A percentile compares a stretch with the other conserved stretches of the same genome.
phyloP scores from a whole-genome alignment of 1,139 yeast genomes.

The Debaryomyces singareniensis region DNA sequence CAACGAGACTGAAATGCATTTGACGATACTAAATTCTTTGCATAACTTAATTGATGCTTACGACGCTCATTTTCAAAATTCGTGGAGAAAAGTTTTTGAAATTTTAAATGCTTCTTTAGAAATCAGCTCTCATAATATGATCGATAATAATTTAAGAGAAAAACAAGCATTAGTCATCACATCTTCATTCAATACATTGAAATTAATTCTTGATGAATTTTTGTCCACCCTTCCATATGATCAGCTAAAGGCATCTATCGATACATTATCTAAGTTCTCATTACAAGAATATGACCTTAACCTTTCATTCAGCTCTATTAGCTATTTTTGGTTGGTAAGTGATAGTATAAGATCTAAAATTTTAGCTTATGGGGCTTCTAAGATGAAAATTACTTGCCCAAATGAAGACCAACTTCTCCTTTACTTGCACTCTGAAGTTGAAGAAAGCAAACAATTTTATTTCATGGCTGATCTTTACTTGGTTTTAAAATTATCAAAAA shows the following conservation, averaged over 20 bases:
- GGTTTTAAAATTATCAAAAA: conserved; percentile 51
- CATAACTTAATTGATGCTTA: conserved; percentile 69
- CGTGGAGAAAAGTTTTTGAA: conserved; percentile 69
- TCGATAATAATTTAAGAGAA: conserved; percentile 26
- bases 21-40: conserved; percentile 54
- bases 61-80: conserved; percentile 45
- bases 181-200: conserved; percentile 73
- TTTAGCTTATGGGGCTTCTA: conserved; percentile 9
- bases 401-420: conserved; percentile 9
- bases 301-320: conserved; percentile 82
- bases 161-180: conserved; percentile 46
- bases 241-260: conserved; percentile 59
- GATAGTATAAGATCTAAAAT: conserved; percentile 52
- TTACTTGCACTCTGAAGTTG: conserved; percentile 8
- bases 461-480: conserved; percentile 57
- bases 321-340: conserved; percentile 87
- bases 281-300: conserved; percentile 68
- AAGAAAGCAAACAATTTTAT: conserved; percentile 17
- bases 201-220: conserved; percentile 79
- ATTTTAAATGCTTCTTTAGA: conserved; percentile 66
- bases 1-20: conserved; percentile 62
- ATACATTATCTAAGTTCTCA: conserved; percentile 67
- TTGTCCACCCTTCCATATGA: conserved; percentile 59
- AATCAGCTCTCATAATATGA: conserved; percentile 18
- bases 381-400: conserved; percentile 4